These are phyloP conservation scores for Zygnema cylindricum DNA, from an alignment of 139 green algal species.

Conservation along the genomic window DNA sequence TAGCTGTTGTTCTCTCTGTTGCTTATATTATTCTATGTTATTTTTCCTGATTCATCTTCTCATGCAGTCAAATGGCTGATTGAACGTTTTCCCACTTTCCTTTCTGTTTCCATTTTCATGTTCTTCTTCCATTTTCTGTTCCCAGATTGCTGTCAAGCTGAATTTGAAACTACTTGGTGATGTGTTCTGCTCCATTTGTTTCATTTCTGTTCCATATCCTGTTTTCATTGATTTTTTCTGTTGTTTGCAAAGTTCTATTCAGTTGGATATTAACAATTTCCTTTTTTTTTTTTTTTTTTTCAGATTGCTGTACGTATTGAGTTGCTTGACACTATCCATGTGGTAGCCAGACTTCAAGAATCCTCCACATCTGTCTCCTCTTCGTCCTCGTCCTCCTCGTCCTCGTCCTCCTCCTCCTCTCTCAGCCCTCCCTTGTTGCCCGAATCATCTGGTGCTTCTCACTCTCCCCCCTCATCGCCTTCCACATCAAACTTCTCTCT, in stretches of 20 bases:
- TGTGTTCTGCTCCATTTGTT: too few species aligned
- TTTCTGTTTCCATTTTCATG: too few species aligned
- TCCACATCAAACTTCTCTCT: not conserved
- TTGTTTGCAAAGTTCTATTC: slow-evolving; percentile 5
- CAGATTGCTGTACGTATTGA: not conserved
- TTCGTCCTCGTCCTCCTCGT: not conserved
- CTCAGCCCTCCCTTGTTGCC: not conserved
- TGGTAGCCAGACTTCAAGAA: not conserved
- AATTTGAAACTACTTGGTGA: too few species aligned
- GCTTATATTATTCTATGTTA: too few species aligned
- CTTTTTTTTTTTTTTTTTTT: not conserved
- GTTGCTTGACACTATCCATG: not conserved
- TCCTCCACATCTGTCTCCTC: slow-evolving; percentile 21
- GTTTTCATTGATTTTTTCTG: not conserved
- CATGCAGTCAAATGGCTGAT: too few species aligned
- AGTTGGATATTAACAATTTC: slow-evolving; percentile 3
- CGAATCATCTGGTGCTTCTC: not conserved
- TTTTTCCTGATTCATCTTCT: too few species aligned
- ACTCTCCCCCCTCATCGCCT: not conserved
- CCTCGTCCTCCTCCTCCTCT: slow-evolving; percentile 33
- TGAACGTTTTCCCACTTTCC: too few species aligned
- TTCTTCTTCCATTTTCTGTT: too few species aligned
- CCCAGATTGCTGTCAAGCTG: too few species aligned
- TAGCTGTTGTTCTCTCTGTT: too few species aligned
- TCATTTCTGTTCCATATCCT: not conserved